Percentiles rank a stretch among this genome's conserved stretches.
Evolutionary conservation across 192 early-diverging fungal genomes (phyloP).

Genomic region (Chytriomyces confervae): DNA sequence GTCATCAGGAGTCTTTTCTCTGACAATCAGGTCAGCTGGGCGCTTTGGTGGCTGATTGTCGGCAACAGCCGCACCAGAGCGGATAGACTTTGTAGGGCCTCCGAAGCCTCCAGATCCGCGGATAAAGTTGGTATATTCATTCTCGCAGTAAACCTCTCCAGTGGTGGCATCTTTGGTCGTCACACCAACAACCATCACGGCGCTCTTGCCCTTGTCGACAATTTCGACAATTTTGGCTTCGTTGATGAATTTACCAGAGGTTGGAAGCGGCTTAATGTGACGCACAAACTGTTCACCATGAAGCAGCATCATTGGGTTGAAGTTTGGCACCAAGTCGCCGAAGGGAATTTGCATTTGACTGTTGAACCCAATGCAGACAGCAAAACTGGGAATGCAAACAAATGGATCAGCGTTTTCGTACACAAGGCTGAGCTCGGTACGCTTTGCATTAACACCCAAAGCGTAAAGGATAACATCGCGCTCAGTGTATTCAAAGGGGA

Average conservation of each 20-base stretch:
- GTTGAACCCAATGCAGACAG: slow-evolving; percentile 83
- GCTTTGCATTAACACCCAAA: slow-evolving; percentile 89
- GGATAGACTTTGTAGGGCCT: slow-evolving; percentile 61
- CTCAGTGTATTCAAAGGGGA: slow-evolving; percentile 77
- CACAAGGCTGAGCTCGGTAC: slow-evolving; percentile 83
- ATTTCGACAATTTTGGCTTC: slow-evolving; percentile 85
- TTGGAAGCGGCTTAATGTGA: slow-evolving; percentile 85
- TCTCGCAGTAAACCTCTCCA: slow-evolving; percentile 78
- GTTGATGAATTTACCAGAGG: slow-evolving; percentile 78
- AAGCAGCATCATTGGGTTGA: slow-evolving; percentile 95
- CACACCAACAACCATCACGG: slow-evolving; percentile 80
- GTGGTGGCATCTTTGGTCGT: slow-evolving; percentile 72
- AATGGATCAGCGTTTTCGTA: slow-evolving; percentile 92
- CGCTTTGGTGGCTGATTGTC: slow-evolving; percentile 81
- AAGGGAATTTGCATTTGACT: slow-evolving; percentile 70
- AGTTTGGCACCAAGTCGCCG: slow-evolving; percentile 74
- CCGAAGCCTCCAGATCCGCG: slow-evolving; percentile 92
- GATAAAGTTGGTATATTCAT: slow-evolving; percentile 93
- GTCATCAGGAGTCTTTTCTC: slow-evolving; percentile 87
- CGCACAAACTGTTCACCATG: slow-evolving; percentile 98
- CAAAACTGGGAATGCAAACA: slow-evolving; percentile 88
- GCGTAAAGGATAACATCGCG: slow-evolving; percentile 94
- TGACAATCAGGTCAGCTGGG: slow-evolving; percentile 79
- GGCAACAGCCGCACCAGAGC: slow-evolving; percentile 80
- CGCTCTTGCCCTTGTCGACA: slow-evolving; percentile 97